phyloP scores from a whole-genome alignment of 2,329 filamentous ascomycete genomes.

The Dactylonectria macrodidyma region DNA sequence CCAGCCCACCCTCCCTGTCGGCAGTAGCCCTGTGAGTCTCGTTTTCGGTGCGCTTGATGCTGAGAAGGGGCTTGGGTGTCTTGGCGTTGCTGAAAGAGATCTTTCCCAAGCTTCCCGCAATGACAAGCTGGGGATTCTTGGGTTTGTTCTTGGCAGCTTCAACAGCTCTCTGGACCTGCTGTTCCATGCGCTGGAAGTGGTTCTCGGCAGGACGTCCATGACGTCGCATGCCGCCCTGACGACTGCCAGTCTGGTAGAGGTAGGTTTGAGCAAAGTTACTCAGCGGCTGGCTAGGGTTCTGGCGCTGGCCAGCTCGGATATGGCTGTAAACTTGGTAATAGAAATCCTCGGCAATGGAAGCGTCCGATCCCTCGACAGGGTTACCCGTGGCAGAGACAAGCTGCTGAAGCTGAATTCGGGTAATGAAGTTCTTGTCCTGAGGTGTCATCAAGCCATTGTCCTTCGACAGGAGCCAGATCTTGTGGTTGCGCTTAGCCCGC shows the following conservation, averaged over 20 bases:
- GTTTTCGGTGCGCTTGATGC: slow-evolving; percentile 90
- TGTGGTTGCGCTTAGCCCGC: slow-evolving; percentile 96
- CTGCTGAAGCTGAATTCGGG: slow-evolving; percentile 96
- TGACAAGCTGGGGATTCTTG: slow-evolving; percentile 97
- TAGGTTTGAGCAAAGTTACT: slow-evolving; percentile 99
- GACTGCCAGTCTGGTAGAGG: slow-evolving; percentile 92
- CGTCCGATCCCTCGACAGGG: slow-evolving; percentile 84
- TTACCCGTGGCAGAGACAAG: slow-evolving; percentile 93
- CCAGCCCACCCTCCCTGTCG: slow-evolving; percentile 70
- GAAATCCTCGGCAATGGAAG: slow-evolving; percentile 91
- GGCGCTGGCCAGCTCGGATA: slow-evolving; percentile 89
- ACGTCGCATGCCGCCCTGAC: slow-evolving; percentile 81
- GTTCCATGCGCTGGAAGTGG: slow-evolving; percentile 98
- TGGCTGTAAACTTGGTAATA: slow-evolving; percentile 99
- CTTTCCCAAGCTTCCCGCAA: slow-evolving; percentile 96
- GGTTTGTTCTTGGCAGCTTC: slow-evolving; percentile 98
- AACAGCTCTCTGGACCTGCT: slow-evolving; percentile 96
- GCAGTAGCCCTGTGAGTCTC: slow-evolving; percentile 68
- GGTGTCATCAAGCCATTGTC: slow-evolving; percentile 99
- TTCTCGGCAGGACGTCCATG: slow-evolving; percentile 91
- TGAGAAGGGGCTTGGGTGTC: slow-evolving; percentile 93
- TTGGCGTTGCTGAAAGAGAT: slow-evolving; percentile 99
- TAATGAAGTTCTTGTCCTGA: slow-evolving; percentile 99
- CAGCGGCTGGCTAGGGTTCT: slow-evolving; percentile 92
- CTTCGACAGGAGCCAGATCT: slow-evolving; percentile 93